A percentile compares a stretch with the other conserved stretches of the same genome.
These are phyloP conservation scores for Colletotrichum plurivorum DNA, from an alignment of 2,329 filamentous ascomycete species.

Conservation along the genomic window DNA sequence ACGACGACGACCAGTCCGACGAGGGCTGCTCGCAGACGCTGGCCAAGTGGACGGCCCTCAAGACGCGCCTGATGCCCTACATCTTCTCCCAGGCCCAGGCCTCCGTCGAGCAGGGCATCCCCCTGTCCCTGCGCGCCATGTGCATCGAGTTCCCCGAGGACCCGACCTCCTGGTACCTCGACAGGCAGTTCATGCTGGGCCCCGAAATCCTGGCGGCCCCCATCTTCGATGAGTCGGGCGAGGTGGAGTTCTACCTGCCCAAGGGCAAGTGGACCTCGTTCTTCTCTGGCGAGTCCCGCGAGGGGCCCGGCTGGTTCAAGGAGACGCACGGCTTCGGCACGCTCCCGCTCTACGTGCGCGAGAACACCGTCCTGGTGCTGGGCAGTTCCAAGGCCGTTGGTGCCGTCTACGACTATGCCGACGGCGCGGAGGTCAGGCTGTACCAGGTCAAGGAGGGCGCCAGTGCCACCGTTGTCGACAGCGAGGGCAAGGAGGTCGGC, in stretches of 20 bases:
- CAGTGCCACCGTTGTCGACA: constrained; percentile 58
- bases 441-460: constrained; percentile 60
- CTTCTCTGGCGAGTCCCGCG: constrained; percentile 64
- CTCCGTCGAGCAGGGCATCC: constrained; percentile 65
- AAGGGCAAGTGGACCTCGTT: constrained; percentile 62
- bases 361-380: constrained; percentile 64
- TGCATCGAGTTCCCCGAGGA: constrained; percentile 81
- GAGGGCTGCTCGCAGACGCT: constrained; percentile 67
- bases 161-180: constrained; percentile 75
- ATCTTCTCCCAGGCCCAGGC: constrained; percentile 60
- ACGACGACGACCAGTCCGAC: constrained; percentile 71
- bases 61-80: constrained; percentile 68
- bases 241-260: constrained; percentile 76
- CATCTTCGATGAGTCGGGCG: constrained; percentile 73
- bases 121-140: constrained; percentile 74
- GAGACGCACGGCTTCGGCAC: constrained; percentile 72
- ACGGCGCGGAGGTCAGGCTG: constrained; percentile 62
- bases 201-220: constrained; percentile 74
- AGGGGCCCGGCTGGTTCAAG: constrained; percentile 70
- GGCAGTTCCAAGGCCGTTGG: constrained; percentile 56
- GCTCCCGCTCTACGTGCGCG: constrained; percentile 71
- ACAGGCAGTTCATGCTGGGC: constrained; percentile 83
- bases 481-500: constrained; percentile 57
- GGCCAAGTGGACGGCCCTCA: constrained; percentile 63
- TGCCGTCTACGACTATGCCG: constrained; percentile 62